Conservation (phyloP, 305 asterid species). For the Fraxinus floribunda region DNA sequence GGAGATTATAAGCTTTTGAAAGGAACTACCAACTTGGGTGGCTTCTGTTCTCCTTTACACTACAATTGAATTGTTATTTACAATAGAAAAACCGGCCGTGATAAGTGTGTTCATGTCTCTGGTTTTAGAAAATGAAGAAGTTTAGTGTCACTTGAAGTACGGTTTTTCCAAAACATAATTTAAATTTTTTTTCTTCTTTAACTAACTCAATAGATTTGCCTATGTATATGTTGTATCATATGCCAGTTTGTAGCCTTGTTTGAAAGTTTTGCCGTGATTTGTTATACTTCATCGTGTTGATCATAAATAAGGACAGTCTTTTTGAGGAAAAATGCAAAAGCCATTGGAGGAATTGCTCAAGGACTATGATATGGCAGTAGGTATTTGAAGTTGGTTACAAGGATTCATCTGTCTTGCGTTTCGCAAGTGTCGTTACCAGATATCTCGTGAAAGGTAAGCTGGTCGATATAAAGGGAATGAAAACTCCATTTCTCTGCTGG, state of each 20-base stretch:
- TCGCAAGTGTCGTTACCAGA: conserved; percentile 51
- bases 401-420: conserved; percentile 64
- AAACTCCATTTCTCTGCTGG: conserved; percentile 47
- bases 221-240: too few relatives aligned
- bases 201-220: too few relatives aligned
- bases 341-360: conserved; percentile 63
- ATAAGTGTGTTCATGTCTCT: neutral
- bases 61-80: neutral
- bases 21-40: neutral
- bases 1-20: neutral
- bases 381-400: conserved; percentile 74
- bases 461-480: conserved; percentile 66
- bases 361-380: conserved; percentile 66
- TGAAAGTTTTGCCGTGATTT: neutral
- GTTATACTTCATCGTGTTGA: too few relatives aligned
- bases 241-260: neutral
- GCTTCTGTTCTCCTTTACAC: neutral
- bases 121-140: neutral
- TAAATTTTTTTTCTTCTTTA: too few relatives aligned
- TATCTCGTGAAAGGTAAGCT: conserved; percentile 72
- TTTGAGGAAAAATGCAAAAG: conserved; percentile 65
- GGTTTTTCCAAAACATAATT: too few relatives aligned
- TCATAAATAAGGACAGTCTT: neutral
- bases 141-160: too few relatives aligned
- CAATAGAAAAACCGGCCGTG: neutral